Percentiles rank a stretch among this genome's conserved stretches.
These are phyloP conservation scores for Podospora comata DNA, from an alignment of 495 filamentous ascomycete species.

Conservation along the genomic window DNA sequence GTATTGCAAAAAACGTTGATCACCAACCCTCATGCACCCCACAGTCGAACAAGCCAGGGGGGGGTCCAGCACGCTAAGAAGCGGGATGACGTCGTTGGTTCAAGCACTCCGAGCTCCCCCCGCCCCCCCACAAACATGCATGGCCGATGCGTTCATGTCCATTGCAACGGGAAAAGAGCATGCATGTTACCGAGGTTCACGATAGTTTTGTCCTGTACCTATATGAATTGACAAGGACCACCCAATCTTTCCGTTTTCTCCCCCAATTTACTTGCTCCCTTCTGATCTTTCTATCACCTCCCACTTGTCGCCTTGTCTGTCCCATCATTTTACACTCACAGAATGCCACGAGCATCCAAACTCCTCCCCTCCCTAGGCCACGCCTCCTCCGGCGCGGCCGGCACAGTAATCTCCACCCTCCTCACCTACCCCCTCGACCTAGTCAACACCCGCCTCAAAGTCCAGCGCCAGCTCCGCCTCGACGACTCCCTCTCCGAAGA, in stretches of 20 bases:
- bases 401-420: slow-evolving; percentile 76
- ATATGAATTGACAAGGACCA: neutral
- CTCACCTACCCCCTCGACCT: slow-evolving; percentile 79
- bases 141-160: neutral
- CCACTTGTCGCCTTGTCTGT: neutral
- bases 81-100: neutral
- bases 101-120: neutral
- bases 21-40: neutral
- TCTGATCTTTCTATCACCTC: neutral
- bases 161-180: neutral
- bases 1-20: too few relatives aligned
- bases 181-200: neutral
- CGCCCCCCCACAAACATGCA: neutral
- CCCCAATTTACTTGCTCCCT: neutral
- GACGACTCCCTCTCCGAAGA: slow-evolving; percentile 33
- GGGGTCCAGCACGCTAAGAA: neutral
- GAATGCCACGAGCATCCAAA: slow-evolving; percentile 29
- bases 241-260: neutral
- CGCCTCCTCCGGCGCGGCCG: slow-evolving; percentile 74
- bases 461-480: slow-evolving; percentile 60
- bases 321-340: slow-evolving; percentile 3
- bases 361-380: slow-evolving; percentile 83
- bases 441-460: slow-evolving; percentile 81
- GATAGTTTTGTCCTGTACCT: neutral
- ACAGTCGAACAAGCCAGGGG: neutral